Evolutionary conservation across 176 grass and related monocot species (phyloP).

Genomic region (Carex cristatella): DNA sequence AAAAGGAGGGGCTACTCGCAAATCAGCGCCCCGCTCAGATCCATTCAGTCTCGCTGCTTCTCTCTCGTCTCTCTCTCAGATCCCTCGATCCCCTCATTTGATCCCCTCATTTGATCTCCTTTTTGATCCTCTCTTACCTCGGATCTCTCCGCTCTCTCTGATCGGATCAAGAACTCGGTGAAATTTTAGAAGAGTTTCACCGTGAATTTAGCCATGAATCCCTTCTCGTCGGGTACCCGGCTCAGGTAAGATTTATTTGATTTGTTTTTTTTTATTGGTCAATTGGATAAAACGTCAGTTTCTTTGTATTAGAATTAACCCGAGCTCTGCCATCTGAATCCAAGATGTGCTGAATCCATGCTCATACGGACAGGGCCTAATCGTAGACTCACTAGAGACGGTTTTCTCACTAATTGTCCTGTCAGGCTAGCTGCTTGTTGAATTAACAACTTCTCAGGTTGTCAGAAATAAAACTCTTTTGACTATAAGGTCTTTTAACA

Average conservation of each 20-base stretch:
- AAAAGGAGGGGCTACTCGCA: slow-evolving; percentile 36
- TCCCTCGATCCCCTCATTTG: slow-evolving; percentile 43
- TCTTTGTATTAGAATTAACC: neutral
- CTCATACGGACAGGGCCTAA: neutral
- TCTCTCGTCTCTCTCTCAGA: slow-evolving; percentile 44
- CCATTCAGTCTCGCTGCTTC: slow-evolving; percentile 42
- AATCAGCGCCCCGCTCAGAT: slow-evolving; percentile 51
- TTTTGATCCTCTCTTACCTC: neutral
- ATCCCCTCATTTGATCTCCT: neutral
- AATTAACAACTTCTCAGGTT: neutral
- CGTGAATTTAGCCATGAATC: slow-evolving; percentile 78
- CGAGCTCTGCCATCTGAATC: neutral
- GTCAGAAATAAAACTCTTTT: neutral
- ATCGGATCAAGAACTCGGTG: slow-evolving; percentile 37
- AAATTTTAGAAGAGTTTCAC: slow-evolving; percentile 34
- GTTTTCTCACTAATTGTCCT: slow-evolving; percentile 14
- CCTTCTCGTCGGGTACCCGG: slow-evolving; percentile 94
- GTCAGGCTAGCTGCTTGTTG: neutral
- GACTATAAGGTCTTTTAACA: neutral
- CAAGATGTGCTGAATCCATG: neutral
- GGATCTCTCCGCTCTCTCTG: slow-evolving; percentile 28
- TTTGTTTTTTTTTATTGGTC: neutral
- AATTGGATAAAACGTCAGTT: neutral
- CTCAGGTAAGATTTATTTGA: slow-evolving; percentile 61
- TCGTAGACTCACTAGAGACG: neutral